These are phyloP conservation scores for Chlorella sp. DNA, from an alignment of 139 green algal species.

Conservation along the genomic window DNA sequence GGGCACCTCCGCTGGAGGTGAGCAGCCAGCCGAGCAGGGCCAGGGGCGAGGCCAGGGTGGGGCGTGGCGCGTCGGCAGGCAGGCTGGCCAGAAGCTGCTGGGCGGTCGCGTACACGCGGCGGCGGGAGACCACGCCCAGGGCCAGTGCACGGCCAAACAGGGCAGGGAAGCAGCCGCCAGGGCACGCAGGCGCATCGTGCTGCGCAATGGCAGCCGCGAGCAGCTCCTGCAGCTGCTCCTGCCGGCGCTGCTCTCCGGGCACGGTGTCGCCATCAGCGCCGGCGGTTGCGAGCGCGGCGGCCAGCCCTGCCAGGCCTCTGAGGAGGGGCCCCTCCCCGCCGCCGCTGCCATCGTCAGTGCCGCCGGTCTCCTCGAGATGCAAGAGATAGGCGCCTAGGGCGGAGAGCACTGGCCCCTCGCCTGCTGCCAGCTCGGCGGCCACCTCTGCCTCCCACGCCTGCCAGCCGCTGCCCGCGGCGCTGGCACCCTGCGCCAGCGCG, in stretches of 20 bases:
- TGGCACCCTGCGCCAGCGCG: not conserved
- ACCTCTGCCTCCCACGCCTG: conserved; percentile 8
- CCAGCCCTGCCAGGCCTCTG: not conserved
- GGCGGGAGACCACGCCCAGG: conserved; percentile 55
- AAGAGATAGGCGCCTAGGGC: conserved; percentile 18
- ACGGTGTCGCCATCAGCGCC: not conserved
- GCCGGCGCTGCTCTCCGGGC: not conserved
- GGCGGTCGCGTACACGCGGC: conserved; percentile 47
- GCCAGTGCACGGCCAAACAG: conserved; percentile 55
- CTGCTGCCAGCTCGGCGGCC: conserved; percentile 19
- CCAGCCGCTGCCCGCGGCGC: not conserved
- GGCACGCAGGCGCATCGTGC: conserved; percentile 34
- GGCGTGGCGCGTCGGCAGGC: too few species aligned
- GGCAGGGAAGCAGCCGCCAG: conserved; percentile 60
- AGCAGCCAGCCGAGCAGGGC: conserved; percentile 36
- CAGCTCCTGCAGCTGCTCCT: not conserved
- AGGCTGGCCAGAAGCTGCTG: too few species aligned
- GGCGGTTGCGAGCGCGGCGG: not conserved
- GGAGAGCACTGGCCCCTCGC: conserved; percentile 24
- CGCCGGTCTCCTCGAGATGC: conserved; percentile 10
- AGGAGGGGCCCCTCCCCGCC: not conserved
- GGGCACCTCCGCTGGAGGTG: conserved; percentile 6
- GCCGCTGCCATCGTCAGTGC: not conserved
- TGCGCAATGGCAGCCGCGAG: conserved; percentile 13
- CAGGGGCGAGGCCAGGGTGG: too few species aligned